phyloP scores from a whole-genome alignment of 2,329 filamentous ascomycete species.

The Fusarium sp. region DNA sequence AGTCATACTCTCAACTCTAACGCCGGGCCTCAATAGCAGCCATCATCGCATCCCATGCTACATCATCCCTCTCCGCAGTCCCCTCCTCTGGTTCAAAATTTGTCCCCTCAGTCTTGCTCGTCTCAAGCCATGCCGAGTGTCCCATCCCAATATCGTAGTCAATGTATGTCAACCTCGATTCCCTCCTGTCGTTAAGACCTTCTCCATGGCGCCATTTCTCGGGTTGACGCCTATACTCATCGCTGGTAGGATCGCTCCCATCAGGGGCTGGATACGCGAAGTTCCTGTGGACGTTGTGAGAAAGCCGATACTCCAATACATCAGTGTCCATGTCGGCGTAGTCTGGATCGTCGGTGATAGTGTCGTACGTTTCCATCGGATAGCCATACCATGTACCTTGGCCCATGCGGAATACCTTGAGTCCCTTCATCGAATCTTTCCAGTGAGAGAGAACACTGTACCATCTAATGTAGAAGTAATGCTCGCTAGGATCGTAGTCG shows the following conservation, averaged over 20 bases:
- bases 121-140: neutral
- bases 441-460: constrained; percentile 13
- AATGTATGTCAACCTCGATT: constrained; percentile 4
- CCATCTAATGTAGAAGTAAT: constrained; percentile 16
- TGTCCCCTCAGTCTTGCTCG: fast-evolving
- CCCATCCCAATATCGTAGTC: neutral
- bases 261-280: constrained; percentile 17
- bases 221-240: neutral
- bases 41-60: neutral
- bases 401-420: constrained; percentile 21
- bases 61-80: constrained; percentile 2
- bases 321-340: neutral
- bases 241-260: no score
- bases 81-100: constrained; percentile 6
- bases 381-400: neutral
- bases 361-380: neutral
- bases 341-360: fast-evolving
- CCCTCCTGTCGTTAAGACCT: neutral
- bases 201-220: constrained; percentile 3
- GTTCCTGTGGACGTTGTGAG: neutral
- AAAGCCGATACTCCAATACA: neutral
- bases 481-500: fast-evolving
- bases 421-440: constrained; percentile 8
- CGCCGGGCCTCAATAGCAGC: neutral
- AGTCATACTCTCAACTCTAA: no score